These are phyloP conservation scores for Xerocomus spinulosus DNA, from an alignment of 768 basidiomycete species.

Conservation along the genomic window DNA sequence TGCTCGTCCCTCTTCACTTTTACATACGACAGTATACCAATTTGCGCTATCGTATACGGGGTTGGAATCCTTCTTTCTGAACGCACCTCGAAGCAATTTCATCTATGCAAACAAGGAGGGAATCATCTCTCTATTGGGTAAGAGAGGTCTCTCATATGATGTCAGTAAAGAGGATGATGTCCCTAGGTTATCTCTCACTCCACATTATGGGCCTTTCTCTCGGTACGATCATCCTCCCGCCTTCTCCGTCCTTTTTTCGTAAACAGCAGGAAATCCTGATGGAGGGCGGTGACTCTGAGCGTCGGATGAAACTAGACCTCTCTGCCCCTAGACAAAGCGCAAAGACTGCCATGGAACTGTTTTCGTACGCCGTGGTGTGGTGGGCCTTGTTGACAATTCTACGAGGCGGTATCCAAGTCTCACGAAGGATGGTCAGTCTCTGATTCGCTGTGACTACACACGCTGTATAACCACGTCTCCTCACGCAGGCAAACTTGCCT, in stretches of 20 bases:
- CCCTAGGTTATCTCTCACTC: conserved; percentile 80
- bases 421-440: conserved; percentile 55
- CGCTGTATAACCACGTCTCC: not conserved
- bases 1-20: not conserved
- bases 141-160: conserved; percentile 2
- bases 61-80: conserved; percentile 61
- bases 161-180: conserved; percentile 1
- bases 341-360: conserved; percentile 73
- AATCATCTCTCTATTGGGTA: conserved; percentile 71
- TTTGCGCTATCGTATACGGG: conserved; percentile 49
- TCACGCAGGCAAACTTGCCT: conserved; percentile 72
- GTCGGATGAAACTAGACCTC: conserved; percentile 6
- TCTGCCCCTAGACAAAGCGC: conserved; percentile 52
- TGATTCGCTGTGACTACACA: not conserved
- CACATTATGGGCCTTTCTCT: conserved; percentile 81
- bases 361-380: conserved; percentile 73
- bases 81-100: conserved; percentile 56
- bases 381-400: conserved; percentile 55
- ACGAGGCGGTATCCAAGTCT: conserved; percentile 41
- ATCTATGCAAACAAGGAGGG: conserved; percentile 91
- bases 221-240: conserved; percentile 77
- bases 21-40: conserved; percentile 61
- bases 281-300: conserved; percentile 6
- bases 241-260: conserved; percentile 69
- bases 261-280: conserved; percentile 35